Evolutionary conservation across 768 basidiomycete species (phyloP).

Genomic region (Mycena vitilis): DNA sequence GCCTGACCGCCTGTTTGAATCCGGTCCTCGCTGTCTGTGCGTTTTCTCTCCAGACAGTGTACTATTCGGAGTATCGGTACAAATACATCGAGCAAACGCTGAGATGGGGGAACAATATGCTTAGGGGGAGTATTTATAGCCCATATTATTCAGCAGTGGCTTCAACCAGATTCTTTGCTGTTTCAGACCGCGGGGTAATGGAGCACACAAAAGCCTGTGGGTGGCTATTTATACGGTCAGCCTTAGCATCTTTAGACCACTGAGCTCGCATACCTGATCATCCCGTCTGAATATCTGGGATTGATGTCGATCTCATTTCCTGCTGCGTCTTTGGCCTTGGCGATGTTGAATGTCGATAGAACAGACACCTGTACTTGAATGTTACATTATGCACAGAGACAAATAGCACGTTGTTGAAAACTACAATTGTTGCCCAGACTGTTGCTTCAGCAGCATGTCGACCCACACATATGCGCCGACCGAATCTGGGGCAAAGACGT

Average conservation of each 20-base stretch:
- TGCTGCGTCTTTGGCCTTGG: conserved; percentile 50
- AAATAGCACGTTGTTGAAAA: no score
- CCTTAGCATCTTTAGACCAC: background rate
- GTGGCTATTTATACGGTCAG: conserved; percentile 9
- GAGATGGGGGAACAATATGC: no score
- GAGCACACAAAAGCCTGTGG: conserved; percentile 16
- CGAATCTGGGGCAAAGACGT: conserved; percentile 13
- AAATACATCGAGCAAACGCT: no score
- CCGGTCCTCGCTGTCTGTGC: background rate
- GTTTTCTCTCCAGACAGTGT: background rate
- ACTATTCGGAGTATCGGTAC: no score
- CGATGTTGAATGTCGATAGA: conserved; percentile 18
- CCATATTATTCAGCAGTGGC: background rate
- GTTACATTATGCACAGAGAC: no score
- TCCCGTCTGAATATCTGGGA: conserved; percentile 11
- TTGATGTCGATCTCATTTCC: conserved; percentile 58
- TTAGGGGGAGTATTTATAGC: no score
- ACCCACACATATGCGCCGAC: conserved; percentile 25
- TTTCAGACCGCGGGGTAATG: conserved; percentile 19
- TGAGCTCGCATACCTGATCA: conserved; percentile 9
- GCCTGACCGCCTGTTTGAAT: no score
- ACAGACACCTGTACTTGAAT: background rate
- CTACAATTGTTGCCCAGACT: conserved; percentile 15
- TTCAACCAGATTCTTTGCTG: conserved; percentile 11
- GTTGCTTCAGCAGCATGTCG: conserved; percentile 16